Evolutionary conservation across 2,329 filamentous ascomycete species (phyloP).

Genomic region (Cladophialophora exuberans): DNA sequence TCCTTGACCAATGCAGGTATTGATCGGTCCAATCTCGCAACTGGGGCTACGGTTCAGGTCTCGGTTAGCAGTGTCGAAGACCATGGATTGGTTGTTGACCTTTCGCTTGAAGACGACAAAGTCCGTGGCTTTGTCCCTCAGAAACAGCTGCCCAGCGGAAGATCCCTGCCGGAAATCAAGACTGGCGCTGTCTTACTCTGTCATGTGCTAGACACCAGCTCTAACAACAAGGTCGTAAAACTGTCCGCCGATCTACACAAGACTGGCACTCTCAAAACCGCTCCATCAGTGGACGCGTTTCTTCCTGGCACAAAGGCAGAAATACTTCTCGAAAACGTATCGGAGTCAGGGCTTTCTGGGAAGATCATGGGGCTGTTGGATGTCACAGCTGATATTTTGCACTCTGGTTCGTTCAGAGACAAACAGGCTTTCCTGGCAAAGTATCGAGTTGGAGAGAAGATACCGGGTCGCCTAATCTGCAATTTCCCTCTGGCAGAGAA

Average conservation of each 20-base stretch:
- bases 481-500: constrained; percentile 79
- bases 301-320: constrained; percentile 90
- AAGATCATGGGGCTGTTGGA: constrained; percentile 92
- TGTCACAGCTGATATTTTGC: constrained; percentile 85
- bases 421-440: constrained; percentile 67
- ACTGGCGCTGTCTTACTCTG: constrained; percentile 86
- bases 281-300: constrained; percentile 86
- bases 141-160: constrained; percentile 72
- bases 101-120: constrained; percentile 71
- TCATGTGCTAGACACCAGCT: constrained; percentile 72
- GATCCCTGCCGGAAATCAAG: constrained; percentile 70
- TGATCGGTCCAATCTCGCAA: constrained; percentile 70
- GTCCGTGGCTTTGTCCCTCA: constrained; percentile 83
- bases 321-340: constrained; percentile 76
- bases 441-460: constrained; percentile 80
- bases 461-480: constrained; percentile 85
- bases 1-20: constrained; percentile 77
- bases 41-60: constrained; percentile 80
- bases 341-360: constrained; percentile 74
- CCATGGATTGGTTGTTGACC: constrained; percentile 90
- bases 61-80: constrained; percentile 92
- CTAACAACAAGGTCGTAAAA: constrained; percentile 83
- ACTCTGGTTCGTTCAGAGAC: constrained; percentile 76
- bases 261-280: constrained; percentile 65
- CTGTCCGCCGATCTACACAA: constrained; percentile 69